These are phyloP conservation scores for Trichoderma asperellum DNA, from an alignment of 2,329 filamentous ascomycete genomes.

Conservation along the genomic window DNA sequence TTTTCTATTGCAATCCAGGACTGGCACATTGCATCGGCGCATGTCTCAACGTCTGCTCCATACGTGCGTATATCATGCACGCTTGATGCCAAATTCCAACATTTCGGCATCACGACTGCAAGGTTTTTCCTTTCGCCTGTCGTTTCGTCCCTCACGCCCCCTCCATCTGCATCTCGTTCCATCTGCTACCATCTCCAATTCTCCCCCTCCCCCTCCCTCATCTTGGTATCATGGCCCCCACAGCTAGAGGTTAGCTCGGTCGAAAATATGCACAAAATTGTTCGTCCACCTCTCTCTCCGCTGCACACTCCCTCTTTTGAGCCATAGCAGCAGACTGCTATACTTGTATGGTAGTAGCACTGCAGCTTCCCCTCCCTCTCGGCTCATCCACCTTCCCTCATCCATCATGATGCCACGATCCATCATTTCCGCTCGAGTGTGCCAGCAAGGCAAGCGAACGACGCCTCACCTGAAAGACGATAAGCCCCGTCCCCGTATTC, in stretches of 20 bases:
- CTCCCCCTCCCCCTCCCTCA: constrained; percentile 5
- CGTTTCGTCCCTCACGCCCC: not conserved
- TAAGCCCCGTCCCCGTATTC: constrained; percentile 17
- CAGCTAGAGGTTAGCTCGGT: not conserved
- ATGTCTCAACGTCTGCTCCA: not conserved
- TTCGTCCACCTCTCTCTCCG: not conserved
- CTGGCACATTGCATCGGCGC: constrained; percentile 5
- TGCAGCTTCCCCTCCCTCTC: not conserved
- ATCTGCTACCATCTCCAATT: not conserved
- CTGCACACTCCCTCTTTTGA: constrained; percentile 21
- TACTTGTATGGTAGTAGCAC: not conserved
- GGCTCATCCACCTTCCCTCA: not conserved
- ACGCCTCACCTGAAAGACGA: constrained; percentile 29
- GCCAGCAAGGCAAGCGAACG: constrained; percentile 11
- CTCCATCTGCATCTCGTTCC: not conserved
- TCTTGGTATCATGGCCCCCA: constrained; percentile 13
- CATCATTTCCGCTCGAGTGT: constrained; percentile 3
- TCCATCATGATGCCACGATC: constrained; percentile 27
- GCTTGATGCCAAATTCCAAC: constrained; percentile 26
- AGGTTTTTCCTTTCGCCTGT: not conserved
- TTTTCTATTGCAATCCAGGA: not conserved
- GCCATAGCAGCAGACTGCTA: not conserved
- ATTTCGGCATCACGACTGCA: constrained; percentile 16
- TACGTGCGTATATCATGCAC: constrained; percentile 4
- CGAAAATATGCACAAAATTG: constrained; percentile 23